Evolutionary conservation across 2,329 filamentous ascomycete species (phyloP).

Genomic region (Xylariaceae sp.): DNA sequence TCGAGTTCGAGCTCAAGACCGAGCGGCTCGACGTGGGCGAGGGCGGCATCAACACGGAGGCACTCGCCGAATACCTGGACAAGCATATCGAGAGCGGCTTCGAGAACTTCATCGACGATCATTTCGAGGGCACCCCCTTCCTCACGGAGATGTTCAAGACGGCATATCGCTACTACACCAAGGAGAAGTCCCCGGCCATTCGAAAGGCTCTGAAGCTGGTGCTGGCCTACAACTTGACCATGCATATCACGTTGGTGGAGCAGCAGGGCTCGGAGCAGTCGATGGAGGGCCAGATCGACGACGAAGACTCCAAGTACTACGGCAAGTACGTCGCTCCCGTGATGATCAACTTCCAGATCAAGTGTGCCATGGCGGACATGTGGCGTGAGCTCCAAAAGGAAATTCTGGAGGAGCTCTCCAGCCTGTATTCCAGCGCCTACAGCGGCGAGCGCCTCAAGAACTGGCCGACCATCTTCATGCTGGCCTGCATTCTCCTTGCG

Average conservation of each 20-base stretch:
- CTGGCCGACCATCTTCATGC: constrained; percentile 98
- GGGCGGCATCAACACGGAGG: constrained; percentile 75
- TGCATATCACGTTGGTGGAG: constrained; percentile 92
- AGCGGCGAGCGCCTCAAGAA: constrained; percentile 96
- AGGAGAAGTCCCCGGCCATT: constrained; percentile 82
- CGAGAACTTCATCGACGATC: constrained; percentile 89
- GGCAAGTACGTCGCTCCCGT: constrained; percentile 90
- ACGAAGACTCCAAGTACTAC: constrained; percentile 78
- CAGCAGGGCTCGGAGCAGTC: constrained; percentile 75
- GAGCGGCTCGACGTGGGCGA: constrained; percentile 84
- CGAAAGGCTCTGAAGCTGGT: constrained; percentile 94
- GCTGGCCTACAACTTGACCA: constrained; percentile 89
- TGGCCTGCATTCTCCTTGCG: constrained; percentile 84
- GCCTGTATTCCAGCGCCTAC: constrained; percentile 95
- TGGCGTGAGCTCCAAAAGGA: constrained; percentile 97
- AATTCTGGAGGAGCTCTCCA: constrained; percentile 86
- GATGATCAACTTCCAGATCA: constrained; percentile 99
- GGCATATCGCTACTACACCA: constrained; percentile 85
- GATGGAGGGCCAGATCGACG: constrained; percentile 77
- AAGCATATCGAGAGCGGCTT: constrained; percentile 90
- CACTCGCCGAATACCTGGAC: constrained; percentile 88
- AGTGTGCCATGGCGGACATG: constrained; percentile 94
- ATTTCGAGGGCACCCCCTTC: constrained; percentile 93
- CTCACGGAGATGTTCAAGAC: constrained; percentile 95
- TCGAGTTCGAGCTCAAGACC: constrained; percentile 79